phyloP scores from a whole-genome alignment of 2,329 filamentous ascomycete genomes.

The Bimuria novae-zelandiae region DNA sequence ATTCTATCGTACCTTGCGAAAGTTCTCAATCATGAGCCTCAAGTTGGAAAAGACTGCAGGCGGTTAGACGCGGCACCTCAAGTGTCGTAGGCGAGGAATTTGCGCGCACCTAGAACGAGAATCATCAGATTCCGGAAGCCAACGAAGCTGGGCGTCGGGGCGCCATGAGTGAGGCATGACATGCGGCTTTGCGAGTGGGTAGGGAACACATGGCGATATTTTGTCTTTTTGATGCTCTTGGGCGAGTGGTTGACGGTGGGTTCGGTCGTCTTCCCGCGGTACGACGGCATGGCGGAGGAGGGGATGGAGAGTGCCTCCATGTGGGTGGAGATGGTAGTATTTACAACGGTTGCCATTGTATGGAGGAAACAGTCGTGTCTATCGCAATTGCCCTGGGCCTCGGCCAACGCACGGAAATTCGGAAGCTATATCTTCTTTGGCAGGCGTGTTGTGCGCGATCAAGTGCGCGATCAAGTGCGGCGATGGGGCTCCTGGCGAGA shows the following conservation, averaged over 20 bases:
- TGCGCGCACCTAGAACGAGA: constrained; percentile 79
- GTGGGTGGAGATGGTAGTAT: constrained; percentile 27
- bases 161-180: constrained; percentile 86
- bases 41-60: constrained; percentile 83
- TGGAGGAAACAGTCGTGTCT: constrained; percentile 1
- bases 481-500: constrained; percentile 3
- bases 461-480: constrained; percentile 15
- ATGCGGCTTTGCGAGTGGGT: constrained; percentile 74
- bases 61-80: constrained; percentile 27
- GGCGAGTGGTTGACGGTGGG: constrained; percentile 19
- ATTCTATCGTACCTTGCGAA: constrained; percentile 85
- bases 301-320: constrained; percentile 28
- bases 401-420: constrained; percentile 6
- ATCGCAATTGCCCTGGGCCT: not conserved
- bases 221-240: constrained; percentile 48
- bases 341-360: constrained; percentile 40
- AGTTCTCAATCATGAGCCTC: constrained; percentile 93
- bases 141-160: constrained; percentile 80
- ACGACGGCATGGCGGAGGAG: constrained; percentile 24
- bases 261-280: constrained; percentile 29
- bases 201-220: constrained; percentile 91
- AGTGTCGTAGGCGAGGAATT: constrained; percentile 12
- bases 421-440: constrained; percentile 5
- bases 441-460: constrained; percentile 19
- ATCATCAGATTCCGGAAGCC: constrained; percentile 97